Conservation (phyloP, 2,329 filamentous ascomycete species). For the Xylariaceae sp. region DNA sequence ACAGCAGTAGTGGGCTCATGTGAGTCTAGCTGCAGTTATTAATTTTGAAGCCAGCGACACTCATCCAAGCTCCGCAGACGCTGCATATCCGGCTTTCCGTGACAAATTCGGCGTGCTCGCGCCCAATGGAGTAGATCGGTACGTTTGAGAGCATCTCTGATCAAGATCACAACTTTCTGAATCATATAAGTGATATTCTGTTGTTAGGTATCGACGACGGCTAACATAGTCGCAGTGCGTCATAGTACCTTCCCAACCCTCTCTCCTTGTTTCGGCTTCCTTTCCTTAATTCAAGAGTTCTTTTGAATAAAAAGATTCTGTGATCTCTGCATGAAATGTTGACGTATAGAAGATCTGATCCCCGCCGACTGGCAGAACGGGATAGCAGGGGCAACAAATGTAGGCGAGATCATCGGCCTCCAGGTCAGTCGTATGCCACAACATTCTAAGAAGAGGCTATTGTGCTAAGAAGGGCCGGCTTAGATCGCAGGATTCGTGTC, state of each 20-base stretch:
- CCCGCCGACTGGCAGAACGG: slow-evolving; percentile 52
- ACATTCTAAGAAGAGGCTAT: neutral
- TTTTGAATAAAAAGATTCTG: neutral
- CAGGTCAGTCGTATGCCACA: slow-evolving; percentile 27
- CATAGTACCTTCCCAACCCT: neutral
- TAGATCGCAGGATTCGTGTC: slow-evolving; percentile 46
- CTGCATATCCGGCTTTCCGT: slow-evolving; percentile 42
- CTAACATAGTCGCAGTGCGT: neutral
- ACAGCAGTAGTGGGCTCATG: slow-evolving; percentile 36
- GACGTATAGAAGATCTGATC: slow-evolving; percentile 40
- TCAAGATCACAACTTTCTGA: neutral
- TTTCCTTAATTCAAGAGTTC: neutral
- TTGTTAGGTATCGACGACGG: neutral
- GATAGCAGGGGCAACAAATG: slow-evolving; percentile 46
- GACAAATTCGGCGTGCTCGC: slow-evolving; percentile 38
- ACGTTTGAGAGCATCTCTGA: neutral
- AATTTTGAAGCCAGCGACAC: neutral
- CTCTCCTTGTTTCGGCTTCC: neutral
- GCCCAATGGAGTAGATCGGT: slow-evolving; percentile 41
- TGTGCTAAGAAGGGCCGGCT: neutral
- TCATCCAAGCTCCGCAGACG: slow-evolving; percentile 32
- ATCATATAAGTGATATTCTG: neutral
- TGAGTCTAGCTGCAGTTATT: slow-evolving; percentile 16
- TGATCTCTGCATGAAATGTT: neutral
- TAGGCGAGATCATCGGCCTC: slow-evolving; percentile 52